phyloP scores from a whole-genome alignment of 228 moss, liverwort and hornwort genomes.

The Sphagnum magellanicum region DNA sequence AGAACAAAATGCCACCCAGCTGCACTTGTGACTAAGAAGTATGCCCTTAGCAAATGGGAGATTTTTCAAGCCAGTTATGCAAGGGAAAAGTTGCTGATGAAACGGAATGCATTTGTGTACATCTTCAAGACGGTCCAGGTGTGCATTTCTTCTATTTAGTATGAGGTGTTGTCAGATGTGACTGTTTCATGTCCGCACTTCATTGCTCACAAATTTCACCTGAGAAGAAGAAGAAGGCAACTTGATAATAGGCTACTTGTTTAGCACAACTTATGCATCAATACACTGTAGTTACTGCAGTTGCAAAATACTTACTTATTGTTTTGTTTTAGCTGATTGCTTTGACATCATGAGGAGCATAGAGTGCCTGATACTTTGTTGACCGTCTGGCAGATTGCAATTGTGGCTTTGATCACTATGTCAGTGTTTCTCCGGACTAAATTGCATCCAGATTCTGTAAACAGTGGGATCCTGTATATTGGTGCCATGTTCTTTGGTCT shows the following conservation, averaged over 20 bases:
- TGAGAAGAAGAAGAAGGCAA: neutral
- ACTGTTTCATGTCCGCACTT: no score
- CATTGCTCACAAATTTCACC: neutral
- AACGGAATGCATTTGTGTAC: slow-evolving; percentile 75
- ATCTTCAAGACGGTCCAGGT: slow-evolving; percentile 80
- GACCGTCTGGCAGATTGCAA: slow-evolving; percentile 39
- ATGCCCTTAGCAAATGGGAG: slow-evolving; percentile 60
- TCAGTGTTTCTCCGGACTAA: slow-evolving; percentile 80
- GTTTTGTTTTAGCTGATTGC: no score
- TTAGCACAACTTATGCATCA: no score
- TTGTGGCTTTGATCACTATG: slow-evolving; percentile 85
- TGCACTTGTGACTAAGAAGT: slow-evolving; percentile 73
- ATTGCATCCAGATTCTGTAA: slow-evolving; percentile 33
- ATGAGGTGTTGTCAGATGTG: neutral
- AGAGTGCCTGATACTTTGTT: neutral
- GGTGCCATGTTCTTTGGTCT: slow-evolving; percentile 85
- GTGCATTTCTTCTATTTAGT: neutral
- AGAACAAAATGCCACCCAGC: slow-evolving; percentile 72
- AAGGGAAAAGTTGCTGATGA: slow-evolving; percentile 73
- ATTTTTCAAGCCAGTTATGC: slow-evolving; percentile 76
- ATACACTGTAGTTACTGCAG: no score
- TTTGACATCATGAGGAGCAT: no score
- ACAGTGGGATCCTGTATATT: slow-evolving; percentile 60
- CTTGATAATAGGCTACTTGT: no score
- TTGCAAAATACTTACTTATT: no score